Evolutionary conservation across 2,329 filamentous ascomycete genomes (phyloP).

Genomic region (Colletotrichum sp.): DNA sequence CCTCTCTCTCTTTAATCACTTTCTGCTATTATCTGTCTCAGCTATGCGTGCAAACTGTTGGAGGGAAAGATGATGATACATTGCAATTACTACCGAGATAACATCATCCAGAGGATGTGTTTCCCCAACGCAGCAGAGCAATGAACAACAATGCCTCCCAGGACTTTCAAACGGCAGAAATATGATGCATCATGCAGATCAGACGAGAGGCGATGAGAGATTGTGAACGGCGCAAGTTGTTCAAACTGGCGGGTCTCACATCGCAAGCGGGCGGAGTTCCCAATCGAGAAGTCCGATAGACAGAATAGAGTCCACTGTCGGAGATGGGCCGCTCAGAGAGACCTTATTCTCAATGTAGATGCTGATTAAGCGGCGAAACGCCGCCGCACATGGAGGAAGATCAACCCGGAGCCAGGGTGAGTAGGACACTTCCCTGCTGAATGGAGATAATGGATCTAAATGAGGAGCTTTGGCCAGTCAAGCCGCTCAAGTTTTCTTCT

Average conservation of each 20-base stretch:
- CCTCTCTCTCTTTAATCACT: neutral
- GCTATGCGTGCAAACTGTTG: neutral
- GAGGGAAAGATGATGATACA: neutral
- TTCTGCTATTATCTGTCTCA: rapidly evolving
- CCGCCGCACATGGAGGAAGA: neutral
- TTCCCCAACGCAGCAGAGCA: neutral
- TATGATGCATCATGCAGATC: neutral
- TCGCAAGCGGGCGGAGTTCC: neutral
- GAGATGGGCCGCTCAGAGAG: neutral
- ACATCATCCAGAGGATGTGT: neutral
- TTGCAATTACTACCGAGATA: neutral
- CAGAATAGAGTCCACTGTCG: rapidly evolving
- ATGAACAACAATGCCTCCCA: neutral
- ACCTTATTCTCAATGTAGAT: neutral
- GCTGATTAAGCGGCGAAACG: neutral
- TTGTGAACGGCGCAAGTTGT: neutral
- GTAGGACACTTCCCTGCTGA: neutral
- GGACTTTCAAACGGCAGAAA: neutral
- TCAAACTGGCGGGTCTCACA: neutral
- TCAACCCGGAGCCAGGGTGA: neutral
- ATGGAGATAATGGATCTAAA: neutral
- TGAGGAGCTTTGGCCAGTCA: neutral
- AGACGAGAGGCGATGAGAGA: rapidly evolving
- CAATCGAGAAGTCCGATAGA: neutral
- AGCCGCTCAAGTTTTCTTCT: neutral